A percentile compares a stretch with the other conserved stretches of the same genome.
These are phyloP conservation scores for Rubia balearica DNA, from an alignment of 305 asterid species.

Conservation along the genomic window DNA sequence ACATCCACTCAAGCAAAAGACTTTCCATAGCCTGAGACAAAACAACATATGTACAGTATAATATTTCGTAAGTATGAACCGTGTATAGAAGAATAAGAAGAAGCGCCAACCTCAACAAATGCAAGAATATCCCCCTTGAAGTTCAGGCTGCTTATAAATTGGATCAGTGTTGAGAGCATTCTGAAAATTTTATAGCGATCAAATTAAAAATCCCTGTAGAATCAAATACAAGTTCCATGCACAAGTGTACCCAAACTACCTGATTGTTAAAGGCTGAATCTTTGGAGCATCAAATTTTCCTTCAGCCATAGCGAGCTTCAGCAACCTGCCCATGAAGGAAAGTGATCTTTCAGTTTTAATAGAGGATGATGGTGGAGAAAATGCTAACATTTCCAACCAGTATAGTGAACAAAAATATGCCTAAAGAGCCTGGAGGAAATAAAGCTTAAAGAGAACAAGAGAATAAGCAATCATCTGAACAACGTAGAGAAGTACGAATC, in stretches of 20 bases:
- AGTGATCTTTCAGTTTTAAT: conserved; percentile 4
- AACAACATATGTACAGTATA: not conserved
- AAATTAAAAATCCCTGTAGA: conserved; percentile 5
- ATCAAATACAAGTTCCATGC: not conserved
- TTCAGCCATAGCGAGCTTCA: conserved; percentile 41
- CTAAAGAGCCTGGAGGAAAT: not conserved
- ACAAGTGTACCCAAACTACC: conserved; percentile 29
- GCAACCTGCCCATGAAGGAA: conserved; percentile 34
- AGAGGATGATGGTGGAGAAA: not conserved
- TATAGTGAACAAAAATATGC: not conserved
- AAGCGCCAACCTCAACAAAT: conserved; percentile 42
- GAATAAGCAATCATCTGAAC: not conserved
- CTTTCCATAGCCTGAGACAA: conserved; percentile 36
- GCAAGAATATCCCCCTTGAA: conserved; percentile 42
- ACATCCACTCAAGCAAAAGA: conserved; percentile 59
- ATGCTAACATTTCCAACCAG: not conserved
- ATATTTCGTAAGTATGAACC: conserved; percentile 1
- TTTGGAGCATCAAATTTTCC: conserved; percentile 26
- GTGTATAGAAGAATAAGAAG: conserved; percentile 13
- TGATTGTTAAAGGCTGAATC: conserved; percentile 27
- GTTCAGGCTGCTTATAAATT: conserved; percentile 43
- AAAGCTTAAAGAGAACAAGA: not conserved
- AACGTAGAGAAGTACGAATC: not conserved
- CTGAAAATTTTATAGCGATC: conserved; percentile 34
- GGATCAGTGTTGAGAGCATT: conserved; percentile 40